Base-by-base conservation (phyloP, 73 alveolate genomes). In the Stentor coeruleus region DNA sequence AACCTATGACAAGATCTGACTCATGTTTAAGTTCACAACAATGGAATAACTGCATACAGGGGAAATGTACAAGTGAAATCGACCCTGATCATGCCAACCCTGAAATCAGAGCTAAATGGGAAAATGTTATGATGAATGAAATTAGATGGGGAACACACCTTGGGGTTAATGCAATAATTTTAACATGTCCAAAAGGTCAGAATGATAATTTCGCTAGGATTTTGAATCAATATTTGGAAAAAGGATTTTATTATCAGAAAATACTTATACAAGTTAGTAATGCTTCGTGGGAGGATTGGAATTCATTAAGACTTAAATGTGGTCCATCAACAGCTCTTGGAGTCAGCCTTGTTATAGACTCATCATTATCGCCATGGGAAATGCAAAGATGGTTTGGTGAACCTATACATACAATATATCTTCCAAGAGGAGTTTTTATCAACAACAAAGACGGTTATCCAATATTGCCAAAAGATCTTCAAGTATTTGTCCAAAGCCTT, bases 61-160 rank as follows among this genome's bases (percentile, higher is more conserved):
- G 79, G 42, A 66, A 66, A 66, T 66, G 36, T 15, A 26, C n/a
- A 20, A 26, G n/a, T 0, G 14, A 20, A 14, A 66, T 83, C 4
- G 87, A 86, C 82, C 76, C 84, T 15, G 95, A 89, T 58, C 81
- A 88, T 35, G 73, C 82, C 28, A 38, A 55, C 41, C 86, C 84
- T 76, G 89, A 89, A 40, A 55, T 89, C 35, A 85, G 95, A 75
- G 76, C 76, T 28, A 74, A 90, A 59, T 84, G 90, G 20, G 95
- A 89, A 81, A 83, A 55, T 31, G 74, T 77, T 30, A 81, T 89
- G 36, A 81, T 49, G n/a, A 74, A 83, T 38, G 92, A 89, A 49
- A 75, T 89, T 3, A 79, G 85, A 49, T 74, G 88, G 66, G 91
- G 89, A 14, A 77, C 74, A 79, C 91, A 89, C 59, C 58, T 89